A percentile compares a stretch with the other conserved stretches of the same genome.
These are phyloP conservation scores for Geum urbanum DNA, from an alignment of 306 rosid genomes.

Conservation along the genomic window DNA sequence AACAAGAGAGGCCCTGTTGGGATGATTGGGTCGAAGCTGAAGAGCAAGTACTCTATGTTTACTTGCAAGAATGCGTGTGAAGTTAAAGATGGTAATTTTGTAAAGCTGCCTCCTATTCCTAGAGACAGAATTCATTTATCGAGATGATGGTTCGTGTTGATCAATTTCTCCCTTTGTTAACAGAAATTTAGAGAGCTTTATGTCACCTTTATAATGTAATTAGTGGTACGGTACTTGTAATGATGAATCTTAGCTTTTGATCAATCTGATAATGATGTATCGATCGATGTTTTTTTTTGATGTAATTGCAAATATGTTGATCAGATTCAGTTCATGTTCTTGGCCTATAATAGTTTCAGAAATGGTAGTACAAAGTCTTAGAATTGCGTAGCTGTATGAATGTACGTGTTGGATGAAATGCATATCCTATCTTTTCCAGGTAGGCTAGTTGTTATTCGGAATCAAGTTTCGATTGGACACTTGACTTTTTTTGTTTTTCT, in stretches of 20 bases:
- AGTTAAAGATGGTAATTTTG: conserved; percentile 37
- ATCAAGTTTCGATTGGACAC: neutral
- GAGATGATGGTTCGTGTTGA: conserved; percentile 7
- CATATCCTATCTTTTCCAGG: neutral
- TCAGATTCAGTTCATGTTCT: neutral
- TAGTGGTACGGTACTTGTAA: neutral
- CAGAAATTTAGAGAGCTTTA: neutral
- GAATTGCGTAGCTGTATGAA: neutral
- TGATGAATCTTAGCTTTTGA: neutral
- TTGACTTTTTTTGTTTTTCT: neutral
- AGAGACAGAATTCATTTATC: conserved; percentile 21
- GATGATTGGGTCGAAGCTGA: conserved; percentile 22
- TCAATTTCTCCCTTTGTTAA: neutral
- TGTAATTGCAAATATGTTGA: neutral
- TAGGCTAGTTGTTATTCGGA: no score
- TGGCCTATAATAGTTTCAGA: neutral
- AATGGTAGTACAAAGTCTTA: neutral
- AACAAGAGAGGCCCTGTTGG: conserved; percentile 34
- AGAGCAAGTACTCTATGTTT: conserved; percentile 38
- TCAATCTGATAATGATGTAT: neutral
- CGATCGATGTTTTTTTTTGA: neutral
- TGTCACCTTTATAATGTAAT: neutral
- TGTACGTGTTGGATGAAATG: neutral
- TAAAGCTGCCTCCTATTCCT: conserved; percentile 53
- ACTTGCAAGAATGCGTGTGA: conserved; percentile 55